Evolutionary conservation across 1,284 basidiomycete species (phyloP).

Genomic region (Tilletia setariae): DNA sequence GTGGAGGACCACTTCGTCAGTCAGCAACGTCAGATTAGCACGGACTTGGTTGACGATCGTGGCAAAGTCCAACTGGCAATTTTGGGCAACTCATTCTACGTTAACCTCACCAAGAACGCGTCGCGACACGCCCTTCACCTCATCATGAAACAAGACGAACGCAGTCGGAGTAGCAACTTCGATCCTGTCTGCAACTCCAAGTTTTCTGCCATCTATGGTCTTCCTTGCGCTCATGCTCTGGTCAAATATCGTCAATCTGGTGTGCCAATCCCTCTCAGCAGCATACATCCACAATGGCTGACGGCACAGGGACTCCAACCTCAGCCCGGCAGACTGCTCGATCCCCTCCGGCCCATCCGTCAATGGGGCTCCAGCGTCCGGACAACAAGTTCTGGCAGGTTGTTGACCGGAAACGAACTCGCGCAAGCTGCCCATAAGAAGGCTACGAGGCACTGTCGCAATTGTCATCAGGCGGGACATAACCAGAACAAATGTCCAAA

Average conservation of each 20-base stretch:
- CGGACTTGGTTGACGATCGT: not conserved
- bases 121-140: not conserved
- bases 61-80: not conserved
- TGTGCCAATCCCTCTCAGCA: no score
- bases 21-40: not conserved
- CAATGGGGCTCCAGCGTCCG: not conserved
- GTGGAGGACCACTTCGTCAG: not conserved
- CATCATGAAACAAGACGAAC: not conserved
- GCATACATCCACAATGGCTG: not conserved
- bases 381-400: no score
- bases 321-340: not conserved
- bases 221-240: not conserved
- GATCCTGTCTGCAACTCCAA: not conserved
- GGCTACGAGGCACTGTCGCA: not conserved
- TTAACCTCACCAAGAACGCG: not conserved
- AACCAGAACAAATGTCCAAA: not conserved
- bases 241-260: not conserved
- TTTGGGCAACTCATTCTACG: not conserved
- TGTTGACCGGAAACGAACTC: not conserved
- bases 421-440: not conserved
- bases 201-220: not conserved
- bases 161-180: not conserved
- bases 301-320: not conserved
- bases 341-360: no score
- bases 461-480: not conserved